Evolutionary conservation across 305 asterid species (phyloP), one percentile per base, ranked within the genome.

Genomic region (Solanum hybrid): DNA sequence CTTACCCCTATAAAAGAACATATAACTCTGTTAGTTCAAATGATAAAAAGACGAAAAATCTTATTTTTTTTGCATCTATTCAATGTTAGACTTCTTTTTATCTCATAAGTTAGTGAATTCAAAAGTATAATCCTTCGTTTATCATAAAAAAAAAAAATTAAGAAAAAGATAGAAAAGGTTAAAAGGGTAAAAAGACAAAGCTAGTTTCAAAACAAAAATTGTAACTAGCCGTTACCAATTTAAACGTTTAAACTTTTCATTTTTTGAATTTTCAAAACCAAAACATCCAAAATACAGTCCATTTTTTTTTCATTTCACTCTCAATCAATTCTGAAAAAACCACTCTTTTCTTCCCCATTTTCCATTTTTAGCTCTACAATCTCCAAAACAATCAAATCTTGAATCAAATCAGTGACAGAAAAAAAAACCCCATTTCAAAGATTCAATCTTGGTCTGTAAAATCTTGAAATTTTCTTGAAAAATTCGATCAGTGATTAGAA

Each of bases 141-240:
- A n/a, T n/a, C n/a, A n/a, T n/a, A n/a, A n/a, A n/a, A n/a, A n/a
- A n/a, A n/a, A n/a, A n/a, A n/a, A n/a, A n/a, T n/a, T n/a, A n/a
- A n/a, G n/a, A n/a, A n/a, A n/a, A n/a, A n/a, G n/a, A n/a, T n/a
- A n/a, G 9, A n/a, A n/a, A 36, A 36, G 34, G 85, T 78, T 36
- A 78, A 29, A n/a, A 78, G 1, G 84, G 56, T 31, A 10, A 22
- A 78, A 12, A 78, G 7, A 24, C 17, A 24, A 4, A 4, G 32
- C 4, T 10, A 27, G 76, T 72, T 72, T 75, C 40, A 75, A 75
- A 75, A 31, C 40, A 75, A 24, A 79, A 37, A 79, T n/a, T 37
- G 64, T 26, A 90, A 42, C 45, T 91, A 94, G 93, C 88, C 96
- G 96, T 94, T 94, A 92, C 84, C 64, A 75, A 40, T 80, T 14